phyloP scores from a whole-genome alignment of 345 rosid species.

The Bretschneidera sinensis region DNA sequence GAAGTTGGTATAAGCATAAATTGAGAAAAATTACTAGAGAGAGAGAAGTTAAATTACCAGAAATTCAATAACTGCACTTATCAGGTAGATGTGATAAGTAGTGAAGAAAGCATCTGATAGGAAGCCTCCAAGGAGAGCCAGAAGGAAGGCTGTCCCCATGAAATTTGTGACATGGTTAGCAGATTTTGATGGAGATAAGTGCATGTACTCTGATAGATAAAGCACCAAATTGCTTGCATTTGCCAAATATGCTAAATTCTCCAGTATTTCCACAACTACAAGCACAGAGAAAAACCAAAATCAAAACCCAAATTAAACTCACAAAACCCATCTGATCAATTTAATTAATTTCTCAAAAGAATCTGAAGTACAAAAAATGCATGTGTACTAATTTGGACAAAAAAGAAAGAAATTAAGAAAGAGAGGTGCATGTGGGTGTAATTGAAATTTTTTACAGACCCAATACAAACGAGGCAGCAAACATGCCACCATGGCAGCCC shows the following conservation, averaged over 20 bases:
- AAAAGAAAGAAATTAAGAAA: background rate
- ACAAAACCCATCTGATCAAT: slow-evolving; percentile 18
- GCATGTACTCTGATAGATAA: slow-evolving; percentile 56
- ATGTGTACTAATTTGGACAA: too few relatives aligned
- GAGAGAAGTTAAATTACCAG: slow-evolving; percentile 40
- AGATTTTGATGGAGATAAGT: slow-evolving; percentile 62
- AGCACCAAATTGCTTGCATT: slow-evolving; percentile 81
- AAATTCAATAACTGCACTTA: slow-evolving; percentile 56
- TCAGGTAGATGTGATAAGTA: slow-evolving; percentile 55
- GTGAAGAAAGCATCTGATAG: slow-evolving; percentile 71
- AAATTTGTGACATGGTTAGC: slow-evolving; percentile 73
- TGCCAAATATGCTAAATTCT: slow-evolving; percentile 78
- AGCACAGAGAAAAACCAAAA: background rate
- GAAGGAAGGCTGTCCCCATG: slow-evolving; percentile 85
- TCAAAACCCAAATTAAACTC: background rate
- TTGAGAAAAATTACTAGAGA: background rate
- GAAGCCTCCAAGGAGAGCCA: slow-evolving; percentile 84
- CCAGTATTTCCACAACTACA: slow-evolving; percentile 77
- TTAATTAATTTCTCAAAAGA: too few relatives aligned
- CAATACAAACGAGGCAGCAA: slow-evolving; percentile 63
- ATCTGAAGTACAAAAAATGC: too few relatives aligned
- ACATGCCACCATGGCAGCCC: slow-evolving; percentile 73
- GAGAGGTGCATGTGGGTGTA: background rate
- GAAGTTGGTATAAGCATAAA: too few relatives aligned
- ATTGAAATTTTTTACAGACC: slow-evolving; percentile 32